phyloP scores from a whole-genome alignment of 2,329 filamentous ascomycete species.

The Daldinia eschscholtzii region DNA sequence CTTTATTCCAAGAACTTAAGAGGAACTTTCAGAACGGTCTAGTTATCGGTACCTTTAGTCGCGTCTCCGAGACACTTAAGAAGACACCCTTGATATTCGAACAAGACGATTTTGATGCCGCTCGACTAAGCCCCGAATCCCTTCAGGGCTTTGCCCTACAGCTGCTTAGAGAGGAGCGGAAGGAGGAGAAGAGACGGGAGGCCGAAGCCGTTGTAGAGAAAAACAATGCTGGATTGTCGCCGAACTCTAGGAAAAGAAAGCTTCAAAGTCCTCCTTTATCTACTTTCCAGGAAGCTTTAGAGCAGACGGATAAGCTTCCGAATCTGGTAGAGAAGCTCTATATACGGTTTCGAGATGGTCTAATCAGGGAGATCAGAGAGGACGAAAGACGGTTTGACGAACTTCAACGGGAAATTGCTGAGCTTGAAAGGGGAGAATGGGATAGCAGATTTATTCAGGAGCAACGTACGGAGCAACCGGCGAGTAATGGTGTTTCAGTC shows the following conservation, averaged over 20 bases:
- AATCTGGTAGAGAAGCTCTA: slow-evolving; percentile 80
- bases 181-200: slow-evolving; percentile 75
- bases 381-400: slow-evolving; percentile 77
- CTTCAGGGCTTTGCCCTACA: slow-evolving; percentile 83
- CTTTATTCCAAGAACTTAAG: slow-evolving; percentile 84
- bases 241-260: slow-evolving; percentile 80
- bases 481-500: slow-evolving; percentile 35
- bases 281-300: slow-evolving; percentile 73
- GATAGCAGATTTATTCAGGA: slow-evolving; percentile 45
- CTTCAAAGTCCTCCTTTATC: slow-evolving; percentile 73
- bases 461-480: slow-evolving; percentile 28
- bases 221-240: slow-evolving; percentile 62
- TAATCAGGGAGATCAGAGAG: slow-evolving; percentile 77
- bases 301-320: slow-evolving; percentile 77
- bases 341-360: slow-evolving; percentile 76
- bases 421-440: slow-evolving; percentile 70
- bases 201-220: slow-evolving; percentile 55
- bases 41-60: slow-evolving; percentile 73
- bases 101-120: slow-evolving; percentile 77
- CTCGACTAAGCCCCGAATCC: slow-evolving; percentile 80
- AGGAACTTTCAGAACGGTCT: slow-evolving; percentile 76
- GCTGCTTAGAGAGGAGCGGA: slow-evolving; percentile 80
- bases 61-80: slow-evolving; percentile 80
- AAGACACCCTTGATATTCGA: slow-evolving; percentile 79
- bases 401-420: slow-evolving; percentile 75